Conservation (phyloP, 225 moss, liverwort and hornwort genomes). For the Asterella californica region DNA sequence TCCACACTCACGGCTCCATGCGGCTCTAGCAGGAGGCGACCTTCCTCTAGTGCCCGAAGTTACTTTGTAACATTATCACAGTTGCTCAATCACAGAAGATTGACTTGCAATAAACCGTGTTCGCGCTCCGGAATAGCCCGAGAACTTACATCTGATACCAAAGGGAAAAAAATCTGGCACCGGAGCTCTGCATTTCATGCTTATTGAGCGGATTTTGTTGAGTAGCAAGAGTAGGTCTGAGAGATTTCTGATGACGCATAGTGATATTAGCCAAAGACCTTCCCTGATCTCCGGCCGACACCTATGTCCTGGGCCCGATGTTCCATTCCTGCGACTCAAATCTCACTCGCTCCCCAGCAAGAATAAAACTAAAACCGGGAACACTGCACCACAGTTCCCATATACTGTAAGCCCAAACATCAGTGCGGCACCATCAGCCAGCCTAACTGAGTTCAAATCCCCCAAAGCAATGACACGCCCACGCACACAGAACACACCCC, state of each 20-base stretch:
- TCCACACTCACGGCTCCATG: neutral
- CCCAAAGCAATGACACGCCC: neutral
- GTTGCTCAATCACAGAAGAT: neutral
- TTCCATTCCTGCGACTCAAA: constrained; percentile 13
- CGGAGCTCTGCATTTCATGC: constrained; percentile 6
- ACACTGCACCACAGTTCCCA: neutral
- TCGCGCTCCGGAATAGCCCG: constrained; percentile 3
- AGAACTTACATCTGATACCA: neutral
- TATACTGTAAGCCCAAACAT: neutral
- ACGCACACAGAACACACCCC: neutral
- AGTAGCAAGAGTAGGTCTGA: neutral
- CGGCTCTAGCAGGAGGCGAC: neutral
- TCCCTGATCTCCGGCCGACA: neutral
- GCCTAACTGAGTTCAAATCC: constrained; percentile 1
- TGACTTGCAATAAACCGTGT: neutral
- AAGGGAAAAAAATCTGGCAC: neutral
- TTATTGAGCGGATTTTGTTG: constrained; percentile 1
- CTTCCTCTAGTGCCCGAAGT: neutral
- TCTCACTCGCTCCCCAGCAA: constrained; percentile 1
- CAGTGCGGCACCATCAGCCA: neutral
- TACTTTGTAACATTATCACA: constrained; percentile 7
- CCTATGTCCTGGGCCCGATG: neutral
- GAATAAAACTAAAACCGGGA: neutral
- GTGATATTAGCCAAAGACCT: neutral
- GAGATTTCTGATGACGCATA: neutral